These are phyloP conservation scores for Corchorus capsularis DNA, from an alignment of 345 rosid species.

Conservation along the genomic window DNA sequence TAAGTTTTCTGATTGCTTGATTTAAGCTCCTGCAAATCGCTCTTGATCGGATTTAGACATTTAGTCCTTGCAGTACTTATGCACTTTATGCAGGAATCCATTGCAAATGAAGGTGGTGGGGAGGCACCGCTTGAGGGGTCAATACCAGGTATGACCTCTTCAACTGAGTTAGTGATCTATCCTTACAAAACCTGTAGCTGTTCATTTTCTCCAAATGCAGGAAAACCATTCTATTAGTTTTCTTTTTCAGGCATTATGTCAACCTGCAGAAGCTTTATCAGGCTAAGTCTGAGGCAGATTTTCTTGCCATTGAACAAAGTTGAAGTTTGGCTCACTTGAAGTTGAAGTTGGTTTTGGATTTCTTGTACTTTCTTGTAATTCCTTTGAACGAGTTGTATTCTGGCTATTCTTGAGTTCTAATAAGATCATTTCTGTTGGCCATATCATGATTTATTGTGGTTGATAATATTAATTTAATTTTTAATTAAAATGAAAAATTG, in stretches of 20 bases:
- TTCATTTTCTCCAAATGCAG: conserved; percentile 5
- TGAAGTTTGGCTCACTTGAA: too few relatives aligned
- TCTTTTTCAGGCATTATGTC: conserved; percentile 70
- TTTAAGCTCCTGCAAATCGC: conserved; percentile 11
- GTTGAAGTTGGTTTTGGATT: too few relatives aligned
- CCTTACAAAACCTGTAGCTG: neutral
- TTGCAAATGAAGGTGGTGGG: conserved; percentile 80
- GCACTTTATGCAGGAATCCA: conserved; percentile 65
- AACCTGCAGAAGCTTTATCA: conserved; percentile 84
- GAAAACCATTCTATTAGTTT: conserved; percentile 4
- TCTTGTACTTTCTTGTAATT: too few relatives aligned
- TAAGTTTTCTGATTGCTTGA: neutral
- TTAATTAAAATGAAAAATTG: too few relatives aligned
- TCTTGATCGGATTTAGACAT: neutral
- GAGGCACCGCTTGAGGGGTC: conserved; percentile 99
- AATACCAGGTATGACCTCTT: conserved; percentile 99
- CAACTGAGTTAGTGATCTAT: conserved; percentile 78
- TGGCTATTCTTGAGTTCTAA: too few relatives aligned
- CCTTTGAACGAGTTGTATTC: too few relatives aligned
- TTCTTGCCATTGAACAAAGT: conserved; percentile 70
- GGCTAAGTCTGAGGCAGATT: conserved; percentile 94
- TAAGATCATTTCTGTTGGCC: too few relatives aligned
- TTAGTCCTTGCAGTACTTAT: conserved; percentile 16
- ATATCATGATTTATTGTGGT: too few relatives aligned
- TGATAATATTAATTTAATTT: too few relatives aligned